Evolutionary conservation across 331 rosid genomes (phyloP), one percentile per base, ranked within the genome.

Genomic region (Stylosanthes scabra): DNA sequence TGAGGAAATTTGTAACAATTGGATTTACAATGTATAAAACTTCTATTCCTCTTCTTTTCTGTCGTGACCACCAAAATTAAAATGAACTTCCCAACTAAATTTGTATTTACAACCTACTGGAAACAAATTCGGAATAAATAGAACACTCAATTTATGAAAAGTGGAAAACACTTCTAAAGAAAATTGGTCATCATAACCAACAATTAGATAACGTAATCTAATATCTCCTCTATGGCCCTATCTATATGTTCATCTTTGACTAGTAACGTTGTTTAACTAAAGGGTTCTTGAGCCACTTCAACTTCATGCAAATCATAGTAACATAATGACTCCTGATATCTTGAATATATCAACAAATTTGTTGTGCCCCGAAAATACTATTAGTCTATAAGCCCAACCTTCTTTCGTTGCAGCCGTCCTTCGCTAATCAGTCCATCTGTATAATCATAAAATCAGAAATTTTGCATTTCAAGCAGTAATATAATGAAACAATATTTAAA

Each of bases 351-450:
- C 41, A 90, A 57, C 87, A 76, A 8, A 87, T 46, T 83, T 86
- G 93, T 85, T 88, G 97, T 70, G 88, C 90, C 46, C 96, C 93
- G 97, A 91, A 80, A 83, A 94, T 66, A 94, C 78, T 68, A 94
- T 0, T 20, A 20, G 79, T 83, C 90, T 84, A 79, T 91, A 94
- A 69, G 88, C 85, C 96, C 97, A 94, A 41, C 93, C 96, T 83
- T 89, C 92, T 85, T 84, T 94, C 58, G 96, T 89, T 58, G 89
- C 96, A 37, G 83, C 89, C 49, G 69, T 88, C 85, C 97, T 78
- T 87, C 91, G 99, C 78, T 89, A 97, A 79, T 94, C 97, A 2
- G 99, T 91, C 92, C 89, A 91, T 80, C 97, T 94, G 85, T 70
- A 34, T 55, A 69, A 76, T 31, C 55, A 74, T 13, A n/a, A 52